phyloP scores from a whole-genome alignment of 495 filamentous ascomycete genomes.

The Parmelia sp. region DNA sequence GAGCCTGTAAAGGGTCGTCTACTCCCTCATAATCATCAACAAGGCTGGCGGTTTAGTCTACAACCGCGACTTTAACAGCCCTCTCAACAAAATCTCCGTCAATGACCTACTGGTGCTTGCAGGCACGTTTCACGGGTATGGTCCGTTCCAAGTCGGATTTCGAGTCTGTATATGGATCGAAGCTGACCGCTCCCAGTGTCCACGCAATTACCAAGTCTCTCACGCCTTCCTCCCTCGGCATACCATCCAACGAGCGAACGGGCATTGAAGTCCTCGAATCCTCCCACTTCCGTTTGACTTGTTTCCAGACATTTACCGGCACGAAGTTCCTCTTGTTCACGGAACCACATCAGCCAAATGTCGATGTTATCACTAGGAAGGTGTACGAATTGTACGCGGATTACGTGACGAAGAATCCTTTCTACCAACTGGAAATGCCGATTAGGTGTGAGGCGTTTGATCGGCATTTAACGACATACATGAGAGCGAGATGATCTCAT shows the following conservation, averaged over 20 bases:
- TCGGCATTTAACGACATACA: constrained; percentile 66
- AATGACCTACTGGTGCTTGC: constrained; percentile 98
- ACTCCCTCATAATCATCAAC: constrained; percentile 93
- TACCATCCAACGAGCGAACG: constrained; percentile 36
- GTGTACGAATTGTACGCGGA: constrained; percentile 95
- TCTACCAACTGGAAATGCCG: constrained; percentile 97
- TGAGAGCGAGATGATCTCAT: constrained; percentile 44
- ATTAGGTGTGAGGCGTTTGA: constrained; percentile 93
- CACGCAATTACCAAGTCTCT: constrained; percentile 87
- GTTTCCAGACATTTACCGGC: constrained; percentile 89
- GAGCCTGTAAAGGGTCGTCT: constrained; percentile 65
- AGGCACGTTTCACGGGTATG: constrained; percentile 90
- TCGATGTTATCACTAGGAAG: constrained; percentile 70
- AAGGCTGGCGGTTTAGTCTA: constrained; percentile 96
- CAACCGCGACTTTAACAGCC: constrained; percentile 81
- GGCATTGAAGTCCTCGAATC: constrained; percentile 90
- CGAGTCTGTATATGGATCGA: not conserved
- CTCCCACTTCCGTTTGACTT: constrained; percentile 85
- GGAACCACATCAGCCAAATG: constrained; percentile 80
- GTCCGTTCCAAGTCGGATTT: constrained; percentile 15
- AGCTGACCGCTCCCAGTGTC: constrained; percentile 46
- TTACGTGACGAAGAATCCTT: constrained; percentile 99
- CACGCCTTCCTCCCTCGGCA: constrained; percentile 47
- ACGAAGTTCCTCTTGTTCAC: constrained; percentile 95
- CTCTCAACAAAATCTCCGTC: constrained; percentile 75